Percentiles rank a stretch among this genome's conserved stretches.
Evolutionary conservation across 805 yeast genomes (phyloP).

Genomic region (Blastobotrys muscicola): DNA sequence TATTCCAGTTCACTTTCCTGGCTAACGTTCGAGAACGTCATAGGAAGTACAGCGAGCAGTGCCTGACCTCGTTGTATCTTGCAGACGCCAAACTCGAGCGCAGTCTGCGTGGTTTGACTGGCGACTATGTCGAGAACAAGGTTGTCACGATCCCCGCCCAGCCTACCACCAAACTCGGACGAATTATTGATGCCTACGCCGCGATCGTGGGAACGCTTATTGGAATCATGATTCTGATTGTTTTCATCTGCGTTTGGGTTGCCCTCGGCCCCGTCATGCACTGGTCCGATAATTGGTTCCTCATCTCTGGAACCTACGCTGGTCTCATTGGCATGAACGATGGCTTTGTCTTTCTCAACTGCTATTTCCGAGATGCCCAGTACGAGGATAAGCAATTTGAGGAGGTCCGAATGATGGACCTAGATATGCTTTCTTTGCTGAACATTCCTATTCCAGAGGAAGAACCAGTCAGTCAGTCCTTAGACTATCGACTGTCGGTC

Average conservation of each 20-base stretch:
- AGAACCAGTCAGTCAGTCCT: too few relatives aligned
- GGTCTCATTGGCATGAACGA: slow-evolving; percentile 37
- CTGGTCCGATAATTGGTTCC: slow-evolving; percentile 37
- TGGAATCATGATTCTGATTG: slow-evolving; percentile 29
- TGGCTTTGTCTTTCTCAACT: slow-evolving; percentile 35
- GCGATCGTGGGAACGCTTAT: slow-evolving; percentile 36
- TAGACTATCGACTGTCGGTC: too few relatives aligned
- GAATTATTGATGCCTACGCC: slow-evolving; percentile 31
- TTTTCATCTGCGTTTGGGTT: slow-evolving; percentile 32
- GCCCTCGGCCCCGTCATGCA: slow-evolving; percentile 30
- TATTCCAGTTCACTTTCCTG: background rate
- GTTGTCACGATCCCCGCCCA: background rate
- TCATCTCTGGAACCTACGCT: slow-evolving; percentile 38
- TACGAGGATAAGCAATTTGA: background rate
- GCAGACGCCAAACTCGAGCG: background rate
- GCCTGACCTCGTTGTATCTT: background rate
- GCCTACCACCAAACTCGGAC: background rate
- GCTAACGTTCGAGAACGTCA: slow-evolving; percentile 2
- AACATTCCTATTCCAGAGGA: too few relatives aligned
- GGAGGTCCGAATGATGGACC: background rate
- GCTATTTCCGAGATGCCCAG: slow-evolving; percentile 23
- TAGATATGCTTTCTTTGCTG: background rate
- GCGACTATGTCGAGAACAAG: background rate
- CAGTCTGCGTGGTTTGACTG: background rate
- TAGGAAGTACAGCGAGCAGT: slow-evolving; percentile 1